These are phyloP conservation scores for Neolentinus lepideus DNA, from an alignment of 1,284 basidiomycete species.

Conservation along the genomic window DNA sequence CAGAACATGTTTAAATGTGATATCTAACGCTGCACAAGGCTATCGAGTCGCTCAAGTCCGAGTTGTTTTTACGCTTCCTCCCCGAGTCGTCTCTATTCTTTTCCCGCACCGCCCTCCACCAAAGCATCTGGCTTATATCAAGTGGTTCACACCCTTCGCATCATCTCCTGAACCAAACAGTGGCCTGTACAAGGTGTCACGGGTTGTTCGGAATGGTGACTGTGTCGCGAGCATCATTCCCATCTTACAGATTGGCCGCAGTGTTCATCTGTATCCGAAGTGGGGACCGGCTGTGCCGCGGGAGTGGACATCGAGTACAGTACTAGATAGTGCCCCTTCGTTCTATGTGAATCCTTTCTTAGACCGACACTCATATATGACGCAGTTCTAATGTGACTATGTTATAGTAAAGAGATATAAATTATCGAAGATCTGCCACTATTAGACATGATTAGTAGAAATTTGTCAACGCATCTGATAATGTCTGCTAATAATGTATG, in stretches of 20 bases:
- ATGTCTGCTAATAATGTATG: too few relatives aligned
- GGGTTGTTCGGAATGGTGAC: background rate
- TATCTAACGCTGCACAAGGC: slow-evolving; percentile 6
- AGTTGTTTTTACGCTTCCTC: slow-evolving; percentile 19
- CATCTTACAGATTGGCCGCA: background rate
- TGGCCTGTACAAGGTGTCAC: background rate
- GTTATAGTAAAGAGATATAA: too few relatives aligned
- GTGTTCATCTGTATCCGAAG: background rate
- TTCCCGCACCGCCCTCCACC: slow-evolving; percentile 1
- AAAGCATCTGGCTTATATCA: slow-evolving; percentile 16
- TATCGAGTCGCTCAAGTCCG: slow-evolving; percentile 16
- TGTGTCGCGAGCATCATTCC: background rate
- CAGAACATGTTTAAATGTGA: background rate
- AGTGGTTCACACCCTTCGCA: slow-evolving; percentile 19
- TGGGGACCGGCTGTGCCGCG: background rate
- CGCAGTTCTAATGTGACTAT: background rate
- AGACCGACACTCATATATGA: background rate
- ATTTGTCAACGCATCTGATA: too few relatives aligned
- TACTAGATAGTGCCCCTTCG: background rate
- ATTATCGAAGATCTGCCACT: too few relatives aligned
- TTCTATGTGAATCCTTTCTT: background rate
- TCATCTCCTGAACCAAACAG: slow-evolving; percentile 2
- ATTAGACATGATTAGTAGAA: too few relatives aligned
- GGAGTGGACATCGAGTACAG: background rate
- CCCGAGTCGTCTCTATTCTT: background rate